phyloP scores from a whole-genome alignment of 768 basidiomycete species.

The Leccinum rimulosum region DNA sequence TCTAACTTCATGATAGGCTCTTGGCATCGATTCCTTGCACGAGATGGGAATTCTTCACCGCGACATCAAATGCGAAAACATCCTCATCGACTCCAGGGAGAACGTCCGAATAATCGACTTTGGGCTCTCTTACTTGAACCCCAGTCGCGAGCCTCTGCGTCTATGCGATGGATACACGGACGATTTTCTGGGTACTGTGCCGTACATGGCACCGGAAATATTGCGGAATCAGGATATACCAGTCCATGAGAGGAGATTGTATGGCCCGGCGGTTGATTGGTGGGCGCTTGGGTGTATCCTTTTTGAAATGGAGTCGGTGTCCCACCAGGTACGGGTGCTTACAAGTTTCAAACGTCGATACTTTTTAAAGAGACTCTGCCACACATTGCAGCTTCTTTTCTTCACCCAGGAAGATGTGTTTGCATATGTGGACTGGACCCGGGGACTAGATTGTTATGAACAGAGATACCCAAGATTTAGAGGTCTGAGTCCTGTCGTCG shows the following conservation, averaged over 20 bases:
- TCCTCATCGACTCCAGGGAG: conserved; percentile 48
- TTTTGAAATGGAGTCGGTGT: conserved; percentile 36
- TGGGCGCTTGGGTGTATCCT: conserved; percentile 43
- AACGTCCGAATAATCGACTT: conserved; percentile 45
- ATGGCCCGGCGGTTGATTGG: conserved; percentile 38
- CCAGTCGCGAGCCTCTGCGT: conserved; percentile 10
- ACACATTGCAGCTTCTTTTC: conserved; percentile 32
- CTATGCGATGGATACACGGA: conserved; percentile 14
- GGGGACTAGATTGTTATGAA: conserved; percentile 1
- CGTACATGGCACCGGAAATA: conserved; percentile 44
- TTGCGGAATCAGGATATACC: conserved; percentile 24
- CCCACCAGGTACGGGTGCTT: conserved; percentile 21
- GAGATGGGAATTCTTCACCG: conserved; percentile 63
- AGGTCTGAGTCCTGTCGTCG: conserved; percentile 20
- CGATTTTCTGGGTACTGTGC: conserved; percentile 34
- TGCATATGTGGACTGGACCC: conserved; percentile 22
- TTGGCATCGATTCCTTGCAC: conserved; percentile 47
- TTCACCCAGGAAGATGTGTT: conserved; percentile 20
- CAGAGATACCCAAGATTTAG: conserved; percentile 25
- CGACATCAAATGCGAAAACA: conserved; percentile 69
- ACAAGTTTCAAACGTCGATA: not conserved
- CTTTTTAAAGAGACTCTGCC: not conserved
- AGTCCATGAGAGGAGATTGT: conserved; percentile 13
- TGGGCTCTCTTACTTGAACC: conserved; percentile 32
- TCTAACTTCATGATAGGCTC: conserved; percentile 29